A percentile compares a stretch with the other conserved stretches of the same genome.
These are phyloP conservation scores for Neofusicoccum parvum DNA, from an alignment of 2,329 filamentous ascomycete genomes.

Conservation along the genomic window DNA sequence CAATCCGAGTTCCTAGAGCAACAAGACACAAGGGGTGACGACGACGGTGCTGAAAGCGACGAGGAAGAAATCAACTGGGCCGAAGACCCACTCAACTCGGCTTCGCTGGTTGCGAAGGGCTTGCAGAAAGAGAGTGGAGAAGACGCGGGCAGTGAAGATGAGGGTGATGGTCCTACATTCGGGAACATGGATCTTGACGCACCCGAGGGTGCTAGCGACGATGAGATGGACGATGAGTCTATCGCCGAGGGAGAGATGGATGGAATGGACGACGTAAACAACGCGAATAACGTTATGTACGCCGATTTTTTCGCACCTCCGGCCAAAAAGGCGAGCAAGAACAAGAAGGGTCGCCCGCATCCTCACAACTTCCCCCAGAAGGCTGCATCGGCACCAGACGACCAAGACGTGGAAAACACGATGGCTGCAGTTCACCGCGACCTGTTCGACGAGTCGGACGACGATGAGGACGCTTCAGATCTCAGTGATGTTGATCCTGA, in stretches of 20 bases:
- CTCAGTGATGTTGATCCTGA: conserved; percentile 66
- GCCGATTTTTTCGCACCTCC: conserved; percentile 92
- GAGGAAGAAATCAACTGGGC: conserved; percentile 90
- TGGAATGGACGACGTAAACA: conserved; percentile 59
- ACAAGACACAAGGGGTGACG: conserved; percentile 76
- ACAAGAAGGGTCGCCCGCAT: conserved; percentile 57
- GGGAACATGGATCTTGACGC: conserved; percentile 75
- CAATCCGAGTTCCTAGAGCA: conserved; percentile 88
- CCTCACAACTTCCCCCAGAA: conserved; percentile 49
- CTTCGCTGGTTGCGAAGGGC: conserved; percentile 33
- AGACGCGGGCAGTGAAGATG: conserved; percentile 63
- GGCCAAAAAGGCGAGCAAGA: conserved; percentile 65
- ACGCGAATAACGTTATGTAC: conserved; percentile 89
- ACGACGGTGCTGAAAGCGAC: conserved; percentile 73
- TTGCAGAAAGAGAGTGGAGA: conserved; percentile 38
- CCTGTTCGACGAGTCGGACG: conserved; percentile 76
- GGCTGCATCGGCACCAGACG: conserved; percentile 36
- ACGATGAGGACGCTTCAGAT: conserved; percentile 64
- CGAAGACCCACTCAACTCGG: conserved; percentile 65
- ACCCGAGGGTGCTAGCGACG: conserved; percentile 70
- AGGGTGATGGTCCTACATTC: conserved; percentile 82
- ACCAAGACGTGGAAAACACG: conserved; percentile 74
- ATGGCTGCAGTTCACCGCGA: conserved; percentile 88
- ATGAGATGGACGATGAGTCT: conserved; percentile 55
- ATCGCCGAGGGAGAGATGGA: conserved; percentile 59